These are phyloP conservation scores for Boeremia exigua DNA, from an alignment of 2,329 filamentous ascomycete genomes.

Conservation along the genomic window DNA sequence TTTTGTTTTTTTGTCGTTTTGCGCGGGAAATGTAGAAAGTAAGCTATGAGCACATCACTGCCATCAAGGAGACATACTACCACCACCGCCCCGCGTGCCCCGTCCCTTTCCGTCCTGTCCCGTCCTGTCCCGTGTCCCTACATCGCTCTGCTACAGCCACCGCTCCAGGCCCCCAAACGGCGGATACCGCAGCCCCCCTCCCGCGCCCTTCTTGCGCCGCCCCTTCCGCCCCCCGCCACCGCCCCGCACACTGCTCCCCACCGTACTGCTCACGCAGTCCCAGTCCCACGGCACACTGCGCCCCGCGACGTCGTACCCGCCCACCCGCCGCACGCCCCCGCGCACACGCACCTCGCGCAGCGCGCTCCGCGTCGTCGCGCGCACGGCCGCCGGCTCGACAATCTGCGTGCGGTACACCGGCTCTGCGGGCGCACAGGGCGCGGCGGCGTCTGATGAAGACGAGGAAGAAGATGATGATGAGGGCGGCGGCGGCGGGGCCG, in stretches of 20 bases:
- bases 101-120: background rate
- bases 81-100: background rate
- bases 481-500: slow-evolving; percentile 7
- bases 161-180: slow-evolving; percentile 35
- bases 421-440: slow-evolving; percentile 17
- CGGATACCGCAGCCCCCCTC: slow-evolving; percentile 35
- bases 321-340: slow-evolving; percentile 29
- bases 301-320: slow-evolving; percentile 41
- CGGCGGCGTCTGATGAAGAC: slow-evolving; percentile 13
- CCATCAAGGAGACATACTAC: slow-evolving; percentile 1
- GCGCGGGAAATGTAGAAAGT: background rate
- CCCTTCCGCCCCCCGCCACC: slow-evolving; percentile 10
- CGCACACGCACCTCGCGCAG: slow-evolving; percentile 27
- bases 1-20: background rate
- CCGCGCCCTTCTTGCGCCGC: slow-evolving; percentile 8
- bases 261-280: slow-evolving; percentile 43
- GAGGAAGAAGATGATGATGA: slow-evolving; percentile 2
- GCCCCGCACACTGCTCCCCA: slow-evolving; percentile 19
- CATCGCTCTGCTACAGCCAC: slow-evolving; percentile 26
- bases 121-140: background rate
- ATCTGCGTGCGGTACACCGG: slow-evolving; percentile 42
- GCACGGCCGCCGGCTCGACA: slow-evolving; percentile 31
- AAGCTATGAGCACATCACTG: background rate
- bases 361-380: slow-evolving; percentile 35
- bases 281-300: slow-evolving; percentile 42